These are phyloP conservation scores for Cinchona pubescens DNA, from an alignment of 257 asterid species.

Conservation along the genomic window DNA sequence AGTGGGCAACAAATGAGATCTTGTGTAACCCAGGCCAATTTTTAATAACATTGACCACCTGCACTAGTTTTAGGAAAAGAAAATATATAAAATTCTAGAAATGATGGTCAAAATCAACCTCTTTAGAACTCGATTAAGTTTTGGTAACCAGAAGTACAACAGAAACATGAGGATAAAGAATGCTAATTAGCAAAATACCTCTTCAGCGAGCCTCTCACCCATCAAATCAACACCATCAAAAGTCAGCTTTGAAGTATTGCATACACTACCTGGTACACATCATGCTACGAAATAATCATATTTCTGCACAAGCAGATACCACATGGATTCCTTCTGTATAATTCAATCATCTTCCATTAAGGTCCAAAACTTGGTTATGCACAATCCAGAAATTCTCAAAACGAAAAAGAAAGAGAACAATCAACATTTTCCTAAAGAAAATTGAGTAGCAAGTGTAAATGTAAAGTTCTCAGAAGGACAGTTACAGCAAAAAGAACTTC, in stretches of 20 bases:
- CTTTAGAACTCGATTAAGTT: neutral
- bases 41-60: constrained; percentile 73
- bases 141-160: constrained; percentile 9
- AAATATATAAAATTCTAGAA: constrained; percentile 16
- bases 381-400: constrained; percentile 4
- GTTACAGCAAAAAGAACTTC: neutral
- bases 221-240: constrained; percentile 88
- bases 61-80: constrained; percentile 46
- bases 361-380: neutral
- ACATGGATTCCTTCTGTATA: neutral
- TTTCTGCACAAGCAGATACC: constrained; percentile 13
- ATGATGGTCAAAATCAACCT: constrained; percentile 7
- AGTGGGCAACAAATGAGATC: constrained; percentile 89
- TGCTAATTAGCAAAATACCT: constrained; percentile 56
- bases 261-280: constrained; percentile 65
- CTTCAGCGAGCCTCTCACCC: constrained; percentile 95
- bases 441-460: neutral
- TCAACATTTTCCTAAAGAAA: neutral
- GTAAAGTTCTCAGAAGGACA: neutral
- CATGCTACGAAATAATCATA: constrained; percentile 16
- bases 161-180: constrained; percentile 19
- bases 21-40: constrained; percentile 70
- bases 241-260: constrained; percentile 75
- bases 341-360: neutral
- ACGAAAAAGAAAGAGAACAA: constrained; percentile 3